Evolutionary conservation across 2,329 filamentous ascomycete genomes (phyloP).

Genomic region (Fonsecaea erecta): DNA sequence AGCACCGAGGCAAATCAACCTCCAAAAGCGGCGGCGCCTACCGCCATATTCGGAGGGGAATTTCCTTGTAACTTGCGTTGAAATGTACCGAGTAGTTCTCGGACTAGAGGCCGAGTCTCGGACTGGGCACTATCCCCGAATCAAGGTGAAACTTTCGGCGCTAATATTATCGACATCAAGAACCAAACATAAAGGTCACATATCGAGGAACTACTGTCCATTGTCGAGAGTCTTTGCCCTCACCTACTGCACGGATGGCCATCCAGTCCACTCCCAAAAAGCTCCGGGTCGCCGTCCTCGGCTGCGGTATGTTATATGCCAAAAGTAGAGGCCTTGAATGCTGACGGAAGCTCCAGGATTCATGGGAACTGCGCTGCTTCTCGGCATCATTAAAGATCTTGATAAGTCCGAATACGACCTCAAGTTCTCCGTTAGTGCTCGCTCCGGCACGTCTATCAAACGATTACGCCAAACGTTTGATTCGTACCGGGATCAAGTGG

Average conservation of each 20-base stretch:
- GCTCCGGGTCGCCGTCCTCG: conserved; percentile 22
- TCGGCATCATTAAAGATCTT: conserved; percentile 8
- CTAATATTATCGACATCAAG: not conserved
- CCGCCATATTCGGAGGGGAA: too few species aligned
- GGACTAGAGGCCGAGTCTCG: not conserved
- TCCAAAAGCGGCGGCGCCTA: too few species aligned
- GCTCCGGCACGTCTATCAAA: conserved; percentile 5
- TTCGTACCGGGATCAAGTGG: not conserved
- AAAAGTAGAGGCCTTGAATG: not conserved
- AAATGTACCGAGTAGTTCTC: not conserved
- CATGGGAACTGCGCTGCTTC: conserved; percentile 21
- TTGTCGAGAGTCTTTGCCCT: not conserved
- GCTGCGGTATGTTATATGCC: conserved; percentile 16
- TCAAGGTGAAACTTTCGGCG: not conserved
- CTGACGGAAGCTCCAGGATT: conserved; percentile 8
- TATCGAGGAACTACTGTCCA: not conserved
- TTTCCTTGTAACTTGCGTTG: too few species aligned
- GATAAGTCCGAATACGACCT: not conserved
- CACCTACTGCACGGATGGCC: not conserved
- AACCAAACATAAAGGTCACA: not conserved
- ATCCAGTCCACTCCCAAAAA: not conserved
- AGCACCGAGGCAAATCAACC: too few species aligned
- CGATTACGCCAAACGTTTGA: conserved; percentile 4
- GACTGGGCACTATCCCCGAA: not conserved
- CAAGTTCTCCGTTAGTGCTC: conserved; percentile 15